Evolutionary conservation across 257 asterid genomes (phyloP).

Genomic region (Primulina tabacum): DNA sequence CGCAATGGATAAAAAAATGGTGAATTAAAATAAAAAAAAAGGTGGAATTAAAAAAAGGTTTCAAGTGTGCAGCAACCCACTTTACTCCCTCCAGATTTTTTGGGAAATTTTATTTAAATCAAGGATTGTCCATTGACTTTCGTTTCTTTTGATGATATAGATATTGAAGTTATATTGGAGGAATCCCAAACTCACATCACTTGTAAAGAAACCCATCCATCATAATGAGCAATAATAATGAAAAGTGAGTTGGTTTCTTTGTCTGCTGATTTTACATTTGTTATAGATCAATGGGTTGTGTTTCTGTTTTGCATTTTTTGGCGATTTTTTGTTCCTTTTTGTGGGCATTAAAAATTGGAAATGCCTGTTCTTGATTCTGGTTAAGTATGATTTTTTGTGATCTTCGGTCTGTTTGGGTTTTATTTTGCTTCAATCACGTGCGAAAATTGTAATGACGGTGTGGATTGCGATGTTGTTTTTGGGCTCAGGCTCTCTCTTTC

Average conservation of each 20-base stretch:
- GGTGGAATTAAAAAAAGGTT: too few species aligned
- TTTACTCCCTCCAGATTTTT: not conserved
- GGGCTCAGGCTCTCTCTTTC: not conserved
- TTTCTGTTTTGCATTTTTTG: slow-evolving; percentile 19
- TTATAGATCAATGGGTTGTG: not conserved
- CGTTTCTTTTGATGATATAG: not conserved
- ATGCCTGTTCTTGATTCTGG: slow-evolving; percentile 26
- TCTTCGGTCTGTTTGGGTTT: slow-evolving; percentile 23
- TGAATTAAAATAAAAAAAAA: too few species aligned
- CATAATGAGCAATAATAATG: not conserved
- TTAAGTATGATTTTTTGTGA: slow-evolving; percentile 24
- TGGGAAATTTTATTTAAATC: not conserved
- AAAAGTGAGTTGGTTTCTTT: not conserved
- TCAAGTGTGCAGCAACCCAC: not conserved
- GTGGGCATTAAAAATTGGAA: not conserved
- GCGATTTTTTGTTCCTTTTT: not conserved
- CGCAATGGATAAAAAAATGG: too few species aligned
- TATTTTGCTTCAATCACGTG: slow-evolving; percentile 16
- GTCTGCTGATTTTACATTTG: not conserved
- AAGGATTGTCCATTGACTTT: not conserved
- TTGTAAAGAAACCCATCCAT: not conserved
- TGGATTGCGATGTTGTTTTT: slow-evolving; percentile 15
- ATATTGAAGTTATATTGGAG: not conserved
- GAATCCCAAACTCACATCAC: not conserved
- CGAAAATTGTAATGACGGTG: not conserved